phyloP scores from a whole-genome alignment of 148 eudicot species.

The Rhododendron williamsianum region DNA sequence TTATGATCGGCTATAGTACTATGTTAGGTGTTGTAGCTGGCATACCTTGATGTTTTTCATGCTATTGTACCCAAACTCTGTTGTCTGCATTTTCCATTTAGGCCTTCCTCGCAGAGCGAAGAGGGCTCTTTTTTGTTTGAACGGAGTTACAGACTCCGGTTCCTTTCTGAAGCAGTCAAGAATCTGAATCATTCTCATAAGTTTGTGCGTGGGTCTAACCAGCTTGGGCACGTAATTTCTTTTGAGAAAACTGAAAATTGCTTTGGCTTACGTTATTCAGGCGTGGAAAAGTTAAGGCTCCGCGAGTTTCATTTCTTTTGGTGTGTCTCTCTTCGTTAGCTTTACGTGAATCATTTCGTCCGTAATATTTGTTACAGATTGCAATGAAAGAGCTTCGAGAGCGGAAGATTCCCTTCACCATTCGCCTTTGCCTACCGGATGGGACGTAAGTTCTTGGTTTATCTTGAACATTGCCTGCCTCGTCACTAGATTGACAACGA shows the following conservation, averaged over 20 bases:
- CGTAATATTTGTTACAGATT: conserved; percentile 39
- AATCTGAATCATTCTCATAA: not conserved
- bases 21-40: not conserved
- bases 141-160: too few relatives aligned
- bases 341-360: not conserved
- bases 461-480: not conserved
- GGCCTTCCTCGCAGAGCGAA: not conserved
- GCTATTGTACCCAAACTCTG: not conserved
- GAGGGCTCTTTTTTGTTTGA: too few relatives aligned
- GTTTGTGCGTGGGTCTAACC: not conserved
- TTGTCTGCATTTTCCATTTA: not conserved
- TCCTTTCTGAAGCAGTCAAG: not conserved
- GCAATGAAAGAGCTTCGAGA: conserved; percentile 95
- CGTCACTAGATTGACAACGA: not conserved
- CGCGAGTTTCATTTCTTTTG: not conserved
- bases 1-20: not conserved
- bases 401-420: conserved; percentile 89
- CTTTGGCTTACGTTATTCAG: not conserved
- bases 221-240: not conserved
- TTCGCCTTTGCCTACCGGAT: conserved; percentile 90
- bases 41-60: not conserved
- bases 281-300: not conserved
- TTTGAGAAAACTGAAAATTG: not conserved
- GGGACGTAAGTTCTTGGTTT: conserved; percentile 50
- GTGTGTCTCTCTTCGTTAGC: not conserved